Conservation (phyloP, 2,329 filamentous ascomycete species). For the Sphaerostilbella broomeana region DNA sequence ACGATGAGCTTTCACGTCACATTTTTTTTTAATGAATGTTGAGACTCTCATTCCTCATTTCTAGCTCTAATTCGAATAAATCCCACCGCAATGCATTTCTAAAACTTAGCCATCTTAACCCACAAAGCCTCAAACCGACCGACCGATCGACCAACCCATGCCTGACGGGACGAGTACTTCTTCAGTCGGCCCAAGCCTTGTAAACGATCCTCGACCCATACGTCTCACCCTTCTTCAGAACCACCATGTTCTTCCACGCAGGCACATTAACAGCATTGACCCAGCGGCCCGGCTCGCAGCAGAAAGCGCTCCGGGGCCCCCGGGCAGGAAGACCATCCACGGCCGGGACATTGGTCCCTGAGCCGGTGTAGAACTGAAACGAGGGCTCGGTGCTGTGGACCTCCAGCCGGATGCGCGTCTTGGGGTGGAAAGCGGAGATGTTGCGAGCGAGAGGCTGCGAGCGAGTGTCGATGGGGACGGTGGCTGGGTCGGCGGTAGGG, state of each 20-base stretch:
- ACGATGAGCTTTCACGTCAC: background rate
- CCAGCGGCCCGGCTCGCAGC: constrained; percentile 85
- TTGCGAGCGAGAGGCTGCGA: constrained; percentile 56
- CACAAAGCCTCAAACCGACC: no score
- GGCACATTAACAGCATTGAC: constrained; percentile 81
- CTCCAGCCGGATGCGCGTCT: constrained; percentile 72
- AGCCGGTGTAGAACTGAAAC: constrained; percentile 95
- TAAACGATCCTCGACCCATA: constrained; percentile 82
- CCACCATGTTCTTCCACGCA: constrained; percentile 69
- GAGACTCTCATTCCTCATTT: background rate
- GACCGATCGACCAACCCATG: no score
- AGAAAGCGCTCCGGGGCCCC: constrained; percentile 69
- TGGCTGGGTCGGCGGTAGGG: constrained; percentile 55
- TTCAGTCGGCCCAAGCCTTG: constrained; percentile 68
- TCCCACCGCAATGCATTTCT: no score
- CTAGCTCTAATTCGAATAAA: background rate
- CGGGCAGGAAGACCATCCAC: constrained; percentile 57
- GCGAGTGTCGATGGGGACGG: constrained; percentile 62
- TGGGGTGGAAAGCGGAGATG: constrained; percentile 66
- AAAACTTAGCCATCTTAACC: no score
- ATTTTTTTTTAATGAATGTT: background rate
- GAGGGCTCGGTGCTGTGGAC: constrained; percentile 87
- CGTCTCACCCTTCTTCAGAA: constrained; percentile 76
- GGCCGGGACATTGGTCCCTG: constrained; percentile 70
- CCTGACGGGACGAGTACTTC: no score